phyloP scores from a whole-genome alignment of 2,329 filamentous ascomycete genomes.

The Alternaria infectoria region DNA sequence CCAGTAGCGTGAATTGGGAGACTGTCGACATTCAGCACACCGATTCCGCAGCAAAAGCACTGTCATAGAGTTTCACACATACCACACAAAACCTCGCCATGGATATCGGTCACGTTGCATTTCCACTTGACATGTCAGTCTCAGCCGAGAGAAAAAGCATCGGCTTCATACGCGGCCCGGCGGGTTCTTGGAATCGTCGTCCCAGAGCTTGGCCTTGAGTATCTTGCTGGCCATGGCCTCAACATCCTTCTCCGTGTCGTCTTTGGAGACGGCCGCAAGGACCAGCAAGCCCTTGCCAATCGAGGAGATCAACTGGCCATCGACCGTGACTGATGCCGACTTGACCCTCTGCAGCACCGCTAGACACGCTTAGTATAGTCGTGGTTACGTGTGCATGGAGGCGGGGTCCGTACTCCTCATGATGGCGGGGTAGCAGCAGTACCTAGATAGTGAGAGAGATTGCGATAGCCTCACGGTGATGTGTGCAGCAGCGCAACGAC shows the following conservation, averaged over 20 bases:
- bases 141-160: background rate
- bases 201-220: conserved; percentile 89
- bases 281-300: conserved; percentile 91
- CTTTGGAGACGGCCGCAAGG: conserved; percentile 87
- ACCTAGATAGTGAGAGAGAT: too few relatives aligned
- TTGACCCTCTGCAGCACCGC: conserved; percentile 93
- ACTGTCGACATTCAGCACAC: conserved; percentile 61
- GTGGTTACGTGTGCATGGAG: background rate
- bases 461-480: background rate
- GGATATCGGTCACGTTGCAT: conserved; percentile 82
- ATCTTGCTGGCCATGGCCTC: conserved; percentile 85
- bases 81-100: conserved; percentile 95
- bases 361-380: conserved; percentile 50
- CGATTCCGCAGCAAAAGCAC: background rate
- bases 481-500: conserved; percentile 1
- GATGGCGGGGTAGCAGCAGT: conserved; percentile 22
- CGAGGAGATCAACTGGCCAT: conserved; percentile 85
- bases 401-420: conserved; percentile 29
- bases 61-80: conserved; percentile 36
- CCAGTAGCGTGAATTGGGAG: conserved; percentile 94
- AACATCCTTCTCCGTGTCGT: conserved; percentile 87
- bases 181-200: conserved; percentile 71
- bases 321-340: conserved; percentile 93
- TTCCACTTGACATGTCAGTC: conserved; percentile 73
- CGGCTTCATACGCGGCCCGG: conserved; percentile 60